These are phyloP conservation scores for Piloderma croceum DNA, from an alignment of 768 basidiomycete species.

Conservation along the genomic window DNA sequence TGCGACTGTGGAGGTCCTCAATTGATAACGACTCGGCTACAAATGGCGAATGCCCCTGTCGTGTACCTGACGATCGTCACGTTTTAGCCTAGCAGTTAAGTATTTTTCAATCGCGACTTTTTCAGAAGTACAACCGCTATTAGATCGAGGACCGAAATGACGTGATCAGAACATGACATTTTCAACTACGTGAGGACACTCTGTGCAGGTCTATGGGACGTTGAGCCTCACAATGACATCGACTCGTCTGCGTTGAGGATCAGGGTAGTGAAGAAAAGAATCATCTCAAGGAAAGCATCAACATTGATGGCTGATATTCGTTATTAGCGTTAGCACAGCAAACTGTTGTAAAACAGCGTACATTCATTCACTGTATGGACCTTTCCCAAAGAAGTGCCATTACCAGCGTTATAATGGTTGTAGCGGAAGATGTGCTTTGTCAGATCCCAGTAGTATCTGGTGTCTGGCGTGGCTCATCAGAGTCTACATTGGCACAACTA, in stretches of 20 bases:
- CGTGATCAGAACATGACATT: too few species aligned
- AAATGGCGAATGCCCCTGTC: too few species aligned
- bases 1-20: too few species aligned
- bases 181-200: too few species aligned
- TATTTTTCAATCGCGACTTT: too few species aligned
- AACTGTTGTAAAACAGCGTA: slow-evolving; percentile 23
- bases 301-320: slow-evolving; percentile 19
- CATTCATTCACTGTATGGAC: slow-evolving; percentile 76
- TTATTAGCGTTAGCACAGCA: not conserved
- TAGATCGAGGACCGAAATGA: too few species aligned
- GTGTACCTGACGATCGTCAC: too few species aligned
- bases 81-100: too few species aligned
- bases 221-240: too few species aligned
- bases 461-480: slow-evolving; percentile 35
- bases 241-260: slow-evolving; percentile 42
- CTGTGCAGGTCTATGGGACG: too few species aligned
- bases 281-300: slow-evolving; percentile 35
- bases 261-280: slow-evolving; percentile 39
- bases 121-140: too few species aligned
- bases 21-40: too few species aligned
- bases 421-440: slow-evolving; percentile 68
- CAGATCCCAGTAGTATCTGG: slow-evolving; percentile 53
- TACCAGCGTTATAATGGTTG: slow-evolving; percentile 37
- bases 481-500: slow-evolving; percentile 5
- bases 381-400: slow-evolving; percentile 26